Percentiles rank a stretch among this genome's conserved stretches.
Evolutionary conservation across 2,329 filamentous ascomycete genomes (phyloP).

Genomic region (Fusarium gaditjirri): DNA sequence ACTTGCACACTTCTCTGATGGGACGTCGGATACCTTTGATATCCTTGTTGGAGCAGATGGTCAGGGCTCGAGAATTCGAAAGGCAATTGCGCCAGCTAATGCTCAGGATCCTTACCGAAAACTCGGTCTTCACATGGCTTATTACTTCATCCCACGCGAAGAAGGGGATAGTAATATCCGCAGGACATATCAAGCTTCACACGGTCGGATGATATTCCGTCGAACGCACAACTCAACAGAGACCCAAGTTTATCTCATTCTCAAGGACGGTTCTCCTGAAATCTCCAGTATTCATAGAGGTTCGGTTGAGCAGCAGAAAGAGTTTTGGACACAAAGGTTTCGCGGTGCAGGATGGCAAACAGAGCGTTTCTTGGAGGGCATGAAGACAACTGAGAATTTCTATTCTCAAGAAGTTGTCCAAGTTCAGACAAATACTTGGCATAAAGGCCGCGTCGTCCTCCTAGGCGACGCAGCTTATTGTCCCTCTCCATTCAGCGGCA

Average conservation of each 20-base stretch:
- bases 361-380: conserved; percentile 19
- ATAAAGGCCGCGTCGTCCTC: conserved; percentile 12
- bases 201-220: conserved; percentile 29
- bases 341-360: conserved; percentile 20
- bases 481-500: conserved; percentile 27
- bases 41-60: conserved; percentile 27
- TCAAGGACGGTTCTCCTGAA: conserved; percentile 15
- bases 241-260: conserved; percentile 27
- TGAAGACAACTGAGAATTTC: conserved; percentile 23
- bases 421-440: conserved; percentile 15
- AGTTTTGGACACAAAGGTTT: conserved; percentile 26
- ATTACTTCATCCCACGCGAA: conserved; percentile 27
- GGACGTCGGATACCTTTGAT: conserved; percentile 16
- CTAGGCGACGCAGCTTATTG: conserved; percentile 27
- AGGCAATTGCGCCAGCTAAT: not conserved
- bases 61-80: conserved; percentile 25
- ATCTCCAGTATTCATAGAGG: conserved; percentile 13
- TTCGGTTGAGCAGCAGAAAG: conserved; percentile 19
- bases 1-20: conserved; percentile 22
- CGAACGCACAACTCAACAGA: conserved; percentile 30
- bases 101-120: conserved; percentile 32
- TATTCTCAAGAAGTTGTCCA: conserved; percentile 31
- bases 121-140: conserved; percentile 29
- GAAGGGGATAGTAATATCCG: conserved; percentile 25
- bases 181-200: conserved; percentile 7